phyloP scores from a whole-genome alignment of 306 rosid species.

The Betula pendula region DNA sequence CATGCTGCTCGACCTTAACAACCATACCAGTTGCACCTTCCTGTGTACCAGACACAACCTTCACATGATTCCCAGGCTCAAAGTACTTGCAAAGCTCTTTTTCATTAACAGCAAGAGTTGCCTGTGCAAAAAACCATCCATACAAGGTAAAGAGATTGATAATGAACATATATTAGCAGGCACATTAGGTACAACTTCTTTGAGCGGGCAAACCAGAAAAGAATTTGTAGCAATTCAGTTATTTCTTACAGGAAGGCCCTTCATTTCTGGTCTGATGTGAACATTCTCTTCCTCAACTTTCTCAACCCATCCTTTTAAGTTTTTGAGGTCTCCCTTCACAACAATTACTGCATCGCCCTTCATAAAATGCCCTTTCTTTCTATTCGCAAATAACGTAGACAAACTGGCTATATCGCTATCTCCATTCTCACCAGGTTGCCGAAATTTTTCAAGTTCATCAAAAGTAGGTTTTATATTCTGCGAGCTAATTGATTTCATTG shows the following conservation, averaged over 20 bases:
- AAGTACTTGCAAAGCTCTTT: constrained; percentile 95
- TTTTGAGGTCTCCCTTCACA: constrained; percentile 86
- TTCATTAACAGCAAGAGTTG: constrained; percentile 81
- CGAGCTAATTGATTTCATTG: constrained; percentile 81
- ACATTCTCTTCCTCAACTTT: constrained; percentile 92
- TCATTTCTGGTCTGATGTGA: constrained; percentile 84
- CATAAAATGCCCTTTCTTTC: constrained; percentile 97
- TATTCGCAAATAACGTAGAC: constrained; percentile 82
- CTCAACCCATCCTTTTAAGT: constrained; percentile 95
- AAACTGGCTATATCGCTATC: constrained; percentile 83
- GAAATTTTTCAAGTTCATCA: constrained; percentile 94
- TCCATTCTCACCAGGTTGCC: constrained; percentile 88
- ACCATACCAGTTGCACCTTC: constrained; percentile 99
- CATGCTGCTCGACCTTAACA: constrained; percentile 96
- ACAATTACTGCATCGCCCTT: constrained; percentile 96
- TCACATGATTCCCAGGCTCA: constrained; percentile 97
- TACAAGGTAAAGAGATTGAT: constrained; percentile 17
- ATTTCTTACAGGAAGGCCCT: constrained; percentile 83
- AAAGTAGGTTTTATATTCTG: constrained; percentile 85
- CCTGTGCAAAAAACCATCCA: constrained; percentile 38
- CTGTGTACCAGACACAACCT: constrained; percentile 90
- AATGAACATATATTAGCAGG: constrained; percentile 9
- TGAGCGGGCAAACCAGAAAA: neutral
- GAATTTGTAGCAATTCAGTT: constrained; percentile 12
- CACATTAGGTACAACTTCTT: neutral